Evolutionary conservation across 768 basidiomycete genomes (phyloP), one percentile per base, ranked within the genome.

Genomic region (Dentipellis fragilis): DNA sequence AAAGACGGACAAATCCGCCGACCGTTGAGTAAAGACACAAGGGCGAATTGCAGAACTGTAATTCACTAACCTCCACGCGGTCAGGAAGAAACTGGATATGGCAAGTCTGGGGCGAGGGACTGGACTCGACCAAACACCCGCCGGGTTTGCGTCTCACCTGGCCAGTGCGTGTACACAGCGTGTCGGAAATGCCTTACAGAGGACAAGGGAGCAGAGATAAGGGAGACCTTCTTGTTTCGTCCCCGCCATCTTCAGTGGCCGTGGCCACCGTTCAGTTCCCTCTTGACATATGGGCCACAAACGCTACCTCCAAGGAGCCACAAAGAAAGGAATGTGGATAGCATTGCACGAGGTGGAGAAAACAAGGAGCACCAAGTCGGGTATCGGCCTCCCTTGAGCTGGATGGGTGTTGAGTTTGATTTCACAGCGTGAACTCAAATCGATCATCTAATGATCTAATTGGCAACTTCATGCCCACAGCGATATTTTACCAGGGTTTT

Each of bases 111-210:
- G 67, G 75, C 79, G 68, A 72, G 66, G 72, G 60, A 66, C 68
- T 76, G 81, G 80, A 67, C 70, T 71, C 62, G 69, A 68, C 66
- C 71, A 70, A 69, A 67, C 72, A 68, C 71, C 67, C 78, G 70
- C 72, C 74, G 72, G 76, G 73, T 75, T 77, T 81, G 80, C 77
- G 82, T 78, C 75, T 78, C 74, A 79, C 78, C 75, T 77, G 71
- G 64, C 59, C 60, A 66, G 72, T 73, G 78, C 84, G 81, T 81
- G 85, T 73, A 74, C 72, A 72, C 78, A 73, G 80, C 83, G 75
- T 81, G 80, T 79, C 74, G 67, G 70, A 67, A 67, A 70, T 77
- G 71, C 73, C 78, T 73, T 73, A 76, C 74, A 72, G 72, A 79
- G 78, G 67, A 76, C 73, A 78, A 77, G 75, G 74, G 75, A 68